Conservation (phyloP, 768 basidiomycete genomes). For the Mycena rosella region DNA sequence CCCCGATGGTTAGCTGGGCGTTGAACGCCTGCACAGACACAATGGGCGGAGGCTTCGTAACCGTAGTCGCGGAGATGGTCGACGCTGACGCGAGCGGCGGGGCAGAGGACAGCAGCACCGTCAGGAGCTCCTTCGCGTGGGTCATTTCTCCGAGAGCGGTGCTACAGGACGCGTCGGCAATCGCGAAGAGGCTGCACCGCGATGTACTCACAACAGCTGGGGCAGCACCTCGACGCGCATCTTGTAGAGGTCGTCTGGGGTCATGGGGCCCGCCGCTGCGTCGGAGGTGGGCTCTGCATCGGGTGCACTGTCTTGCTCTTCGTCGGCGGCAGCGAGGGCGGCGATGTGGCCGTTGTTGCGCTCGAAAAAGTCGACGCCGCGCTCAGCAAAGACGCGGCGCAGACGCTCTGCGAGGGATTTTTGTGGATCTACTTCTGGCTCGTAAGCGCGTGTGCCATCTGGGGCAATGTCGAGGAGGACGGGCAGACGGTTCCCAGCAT, state of each 20-base stretch:
- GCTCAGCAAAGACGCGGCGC: slow-evolving; percentile 77
- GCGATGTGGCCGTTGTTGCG: slow-evolving; percentile 48
- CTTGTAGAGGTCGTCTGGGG: slow-evolving; percentile 76
- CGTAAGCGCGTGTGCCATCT: slow-evolving; percentile 77
- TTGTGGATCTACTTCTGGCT: slow-evolving; percentile 71
- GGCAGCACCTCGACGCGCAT: slow-evolving; percentile 81
- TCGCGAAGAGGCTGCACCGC: not conserved
- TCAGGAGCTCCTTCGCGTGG: slow-evolving; percentile 78
- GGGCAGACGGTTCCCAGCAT: slow-evolving; percentile 73
- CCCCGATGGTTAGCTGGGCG: slow-evolving; percentile 77
- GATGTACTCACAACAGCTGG: slow-evolving; percentile 74
- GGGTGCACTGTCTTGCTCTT: slow-evolving; percentile 43
- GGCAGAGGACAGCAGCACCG: slow-evolving; percentile 63
- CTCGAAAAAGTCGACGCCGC: slow-evolving; percentile 84
- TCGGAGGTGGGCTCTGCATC: slow-evolving; percentile 43
- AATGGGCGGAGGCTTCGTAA: slow-evolving; percentile 76
- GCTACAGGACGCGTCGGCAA: slow-evolving; percentile 50
- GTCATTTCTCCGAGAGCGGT: slow-evolving; percentile 85
- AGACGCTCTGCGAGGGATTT: slow-evolving; percentile 75
- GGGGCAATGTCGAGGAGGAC: slow-evolving; percentile 75
- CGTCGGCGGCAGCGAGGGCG: slow-evolving; percentile 35
- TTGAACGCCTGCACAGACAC: slow-evolving; percentile 79
- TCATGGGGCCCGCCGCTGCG: slow-evolving; percentile 65
- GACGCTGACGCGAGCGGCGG: slow-evolving; percentile 25
- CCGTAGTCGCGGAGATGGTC: slow-evolving; percentile 70